phyloP scores from a whole-genome alignment of 495 filamentous ascomycete genomes.

The Aspergillus funiculosus region DNA sequence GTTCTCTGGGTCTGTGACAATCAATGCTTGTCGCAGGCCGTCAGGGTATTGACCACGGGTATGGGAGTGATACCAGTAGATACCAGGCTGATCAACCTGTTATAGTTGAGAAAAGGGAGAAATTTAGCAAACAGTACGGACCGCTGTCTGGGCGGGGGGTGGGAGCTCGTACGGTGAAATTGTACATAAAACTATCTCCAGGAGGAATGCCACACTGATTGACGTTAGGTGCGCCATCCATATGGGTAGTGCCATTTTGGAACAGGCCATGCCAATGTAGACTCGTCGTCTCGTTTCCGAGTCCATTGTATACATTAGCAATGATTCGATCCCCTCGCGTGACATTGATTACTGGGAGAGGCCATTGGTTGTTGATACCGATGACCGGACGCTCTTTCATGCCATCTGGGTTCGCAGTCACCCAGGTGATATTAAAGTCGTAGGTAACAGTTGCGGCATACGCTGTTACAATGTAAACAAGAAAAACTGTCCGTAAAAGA shows the following conservation, averaged over 20 bases:
- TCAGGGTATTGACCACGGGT: slow-evolving; percentile 59
- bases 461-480: background rate
- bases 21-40: slow-evolving; percentile 59
- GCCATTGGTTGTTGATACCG: slow-evolving; percentile 73
- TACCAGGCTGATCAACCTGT: slow-evolving; percentile 55
- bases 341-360: slow-evolving; percentile 56
- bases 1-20: slow-evolving; percentile 57
- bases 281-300: slow-evolving; percentile 61
- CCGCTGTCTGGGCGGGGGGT: background rate
- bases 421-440: slow-evolving; percentile 70
- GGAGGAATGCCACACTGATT: slow-evolving; percentile 60
- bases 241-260: slow-evolving; percentile 54
- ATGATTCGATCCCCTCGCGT: slow-evolving; percentile 60
- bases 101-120: no score
- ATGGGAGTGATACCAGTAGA: slow-evolving; percentile 76
- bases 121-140: no score
- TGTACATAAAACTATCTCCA: slow-evolving; percentile 57
- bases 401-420: slow-evolving; percentile 67
- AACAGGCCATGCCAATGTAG: slow-evolving; percentile 73
- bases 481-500: background rate
- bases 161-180: slow-evolving; percentile 54
- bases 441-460: slow-evolving; percentile 53
- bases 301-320: slow-evolving; percentile 59
- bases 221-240: slow-evolving; percentile 62
- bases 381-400: slow-evolving; percentile 56